phyloP scores from a whole-genome alignment of 129 eudicot genomes.

The Deinandra increscens region DNA sequence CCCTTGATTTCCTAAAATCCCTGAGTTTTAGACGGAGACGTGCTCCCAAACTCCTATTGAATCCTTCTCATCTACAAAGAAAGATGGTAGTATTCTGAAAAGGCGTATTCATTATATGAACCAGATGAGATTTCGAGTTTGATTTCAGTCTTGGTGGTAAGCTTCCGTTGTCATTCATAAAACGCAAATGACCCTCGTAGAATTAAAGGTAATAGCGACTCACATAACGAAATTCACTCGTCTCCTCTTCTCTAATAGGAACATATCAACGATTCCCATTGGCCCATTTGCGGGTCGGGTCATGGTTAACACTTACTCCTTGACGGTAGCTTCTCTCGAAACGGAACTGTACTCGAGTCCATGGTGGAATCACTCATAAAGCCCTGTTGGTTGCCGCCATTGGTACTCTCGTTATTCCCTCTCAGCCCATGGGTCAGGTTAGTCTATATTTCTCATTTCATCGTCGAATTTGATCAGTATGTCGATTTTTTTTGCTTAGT shows the following conservation, averaged over 20 bases:
- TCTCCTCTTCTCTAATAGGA: slow-evolving; percentile 15
- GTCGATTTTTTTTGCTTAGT: not conserved
- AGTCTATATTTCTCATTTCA: not conserved
- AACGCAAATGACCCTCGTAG: slow-evolving; percentile 14
- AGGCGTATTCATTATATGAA: too few relatives aligned
- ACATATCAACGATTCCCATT: slow-evolving; percentile 5
- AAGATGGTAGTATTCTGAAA: too few relatives aligned
- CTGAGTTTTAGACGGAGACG: too few relatives aligned
- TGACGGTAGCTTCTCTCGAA: slow-evolving; percentile 35
- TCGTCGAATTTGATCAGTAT: not conserved
- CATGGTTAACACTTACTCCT: slow-evolving; percentile 24
- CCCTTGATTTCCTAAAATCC: too few relatives aligned
- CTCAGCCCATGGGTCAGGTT: slow-evolving; percentile 99
- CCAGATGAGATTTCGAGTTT: too few relatives aligned
- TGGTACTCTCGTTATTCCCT: slow-evolving; percentile 94
- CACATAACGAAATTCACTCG: slow-evolving; percentile 23
- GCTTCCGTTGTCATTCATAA: not conserved
- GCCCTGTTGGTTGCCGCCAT: slow-evolving; percentile 96
- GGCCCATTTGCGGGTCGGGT: slow-evolving; percentile 27
- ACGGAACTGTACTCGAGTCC: slow-evolving; percentile 42
- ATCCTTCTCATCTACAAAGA: too few relatives aligned
- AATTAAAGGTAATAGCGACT: slow-evolving; percentile 24
- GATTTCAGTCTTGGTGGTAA: too few relatives aligned
- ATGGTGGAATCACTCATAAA: slow-evolving; percentile 90
- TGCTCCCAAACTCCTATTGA: too few relatives aligned